Evolutionary conservation across 257 asterid species (phyloP).

Genomic region (Ligustrum vulgare): DNA sequence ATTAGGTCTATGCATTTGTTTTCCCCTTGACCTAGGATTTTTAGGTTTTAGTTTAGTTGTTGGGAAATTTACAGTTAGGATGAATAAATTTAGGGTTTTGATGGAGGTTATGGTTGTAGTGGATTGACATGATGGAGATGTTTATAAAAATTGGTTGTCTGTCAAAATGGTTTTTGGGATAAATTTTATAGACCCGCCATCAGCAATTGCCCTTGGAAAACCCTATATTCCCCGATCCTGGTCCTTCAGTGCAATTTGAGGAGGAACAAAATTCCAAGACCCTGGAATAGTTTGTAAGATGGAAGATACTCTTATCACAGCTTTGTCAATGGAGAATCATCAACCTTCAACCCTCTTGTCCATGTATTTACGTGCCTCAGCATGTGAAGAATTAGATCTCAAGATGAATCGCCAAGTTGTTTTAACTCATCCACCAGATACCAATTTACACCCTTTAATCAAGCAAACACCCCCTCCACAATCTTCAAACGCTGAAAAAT

Average conservation of each 20-base stretch:
- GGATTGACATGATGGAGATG: slow-evolving; percentile 35
- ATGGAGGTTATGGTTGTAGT: slow-evolving; percentile 40
- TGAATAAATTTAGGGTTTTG: slow-evolving; percentile 31
- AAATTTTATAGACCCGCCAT: not conserved
- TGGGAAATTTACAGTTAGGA: not conserved
- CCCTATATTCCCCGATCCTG: no score
- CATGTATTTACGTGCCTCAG: slow-evolving; percentile 12
- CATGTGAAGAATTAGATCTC: slow-evolving; percentile 10
- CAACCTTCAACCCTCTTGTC: slow-evolving; percentile 3
- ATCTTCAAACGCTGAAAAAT: not conserved
- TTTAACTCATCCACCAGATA: slow-evolving; percentile 15
- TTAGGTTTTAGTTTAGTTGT: not conserved
- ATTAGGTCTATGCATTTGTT: not conserved
- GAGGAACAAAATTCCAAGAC: no score
- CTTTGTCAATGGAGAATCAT: slow-evolving; percentile 3
- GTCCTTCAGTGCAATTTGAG: not conserved
- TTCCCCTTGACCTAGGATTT: not conserved
- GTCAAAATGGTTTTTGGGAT: not conserved
- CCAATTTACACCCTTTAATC: slow-evolving; percentile 5
- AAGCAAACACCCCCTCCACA: slow-evolving; percentile 1
- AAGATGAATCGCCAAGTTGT: slow-evolving; percentile 12
- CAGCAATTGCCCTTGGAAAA: not conserved
- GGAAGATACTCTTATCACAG: slow-evolving; percentile 1
- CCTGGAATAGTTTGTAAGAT: not conserved
- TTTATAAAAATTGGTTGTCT: slow-evolving; percentile 2